Conservation (phyloP, 2,329 filamentous ascomycete species). For the Pezicula rhizophila region DNA sequence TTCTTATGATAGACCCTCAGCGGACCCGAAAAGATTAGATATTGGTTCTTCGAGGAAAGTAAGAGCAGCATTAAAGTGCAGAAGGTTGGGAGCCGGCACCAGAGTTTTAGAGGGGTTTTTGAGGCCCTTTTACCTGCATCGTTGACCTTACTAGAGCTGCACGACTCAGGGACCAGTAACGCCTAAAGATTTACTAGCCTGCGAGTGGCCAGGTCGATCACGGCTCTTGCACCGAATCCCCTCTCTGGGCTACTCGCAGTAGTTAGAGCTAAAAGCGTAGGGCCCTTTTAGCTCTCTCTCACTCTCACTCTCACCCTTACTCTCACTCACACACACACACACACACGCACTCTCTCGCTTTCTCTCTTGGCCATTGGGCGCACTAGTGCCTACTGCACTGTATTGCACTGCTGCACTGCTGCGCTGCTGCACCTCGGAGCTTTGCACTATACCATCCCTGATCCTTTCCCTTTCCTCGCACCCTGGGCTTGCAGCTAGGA, state of each 20-base stretch:
- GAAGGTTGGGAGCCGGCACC: no score
- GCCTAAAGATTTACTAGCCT: not conserved
- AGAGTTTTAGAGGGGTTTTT: not conserved
- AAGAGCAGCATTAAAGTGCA: no score
- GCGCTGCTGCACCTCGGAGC: not conserved
- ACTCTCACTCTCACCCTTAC: no score
- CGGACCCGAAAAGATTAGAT: no score
- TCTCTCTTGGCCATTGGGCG: not conserved
- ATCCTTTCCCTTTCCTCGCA: no score
- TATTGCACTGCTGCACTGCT: not conserved
- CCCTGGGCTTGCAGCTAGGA: no score
- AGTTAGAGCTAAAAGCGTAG: not conserved
- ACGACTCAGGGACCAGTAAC: slow-evolving; percentile 1
- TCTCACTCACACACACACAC: no score
- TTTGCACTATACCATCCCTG: not conserved
- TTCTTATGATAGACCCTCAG: no score
- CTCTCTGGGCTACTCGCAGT: not conserved
- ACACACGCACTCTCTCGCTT: no score
- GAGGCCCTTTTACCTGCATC: no score
- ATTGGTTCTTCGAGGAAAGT: no score
- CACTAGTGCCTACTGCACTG: not conserved
- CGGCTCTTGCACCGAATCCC: not conserved
- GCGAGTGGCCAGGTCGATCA: not conserved
- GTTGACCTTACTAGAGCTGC: not conserved
- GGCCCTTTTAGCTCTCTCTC: not conserved